Conservation (phyloP, 192 early-diverging fungal species). For the Gigaspora rosea region DNA sequence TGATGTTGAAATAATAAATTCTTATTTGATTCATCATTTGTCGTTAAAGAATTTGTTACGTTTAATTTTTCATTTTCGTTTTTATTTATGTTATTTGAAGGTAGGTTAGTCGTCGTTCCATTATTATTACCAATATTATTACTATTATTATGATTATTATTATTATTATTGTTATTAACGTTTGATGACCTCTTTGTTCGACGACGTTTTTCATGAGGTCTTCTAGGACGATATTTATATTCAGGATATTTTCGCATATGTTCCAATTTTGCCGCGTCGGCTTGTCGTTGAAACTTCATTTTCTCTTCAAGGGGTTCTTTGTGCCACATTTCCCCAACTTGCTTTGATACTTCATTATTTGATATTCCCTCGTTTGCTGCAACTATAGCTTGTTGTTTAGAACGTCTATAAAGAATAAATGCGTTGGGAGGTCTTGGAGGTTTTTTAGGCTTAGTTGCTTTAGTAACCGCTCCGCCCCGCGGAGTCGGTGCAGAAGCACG, state of each 20-base stretch:
- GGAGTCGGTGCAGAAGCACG: conserved; percentile 2
- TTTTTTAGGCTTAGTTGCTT: conserved; percentile 33
- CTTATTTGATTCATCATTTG: not conserved
- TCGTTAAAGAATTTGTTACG: not conserved
- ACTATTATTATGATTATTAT: not conserved
- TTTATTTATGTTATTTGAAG: not conserved
- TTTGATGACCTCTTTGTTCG: conserved; percentile 24
- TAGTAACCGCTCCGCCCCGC: conserved; percentile 17
- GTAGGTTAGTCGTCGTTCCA: not conserved
- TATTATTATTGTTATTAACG: not conserved
- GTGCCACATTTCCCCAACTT: conserved; percentile 40
- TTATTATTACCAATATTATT: not conserved
- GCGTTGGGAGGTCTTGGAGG: conserved; percentile 45
- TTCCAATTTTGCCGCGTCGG: conserved; percentile 33
- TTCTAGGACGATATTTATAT: conserved; percentile 35
- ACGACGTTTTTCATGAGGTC: conserved; percentile 33
- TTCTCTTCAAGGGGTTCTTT: conserved; percentile 32
- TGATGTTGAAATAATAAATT: not conserved
- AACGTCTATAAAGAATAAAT: conserved; percentile 40
- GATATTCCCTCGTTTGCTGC: conserved; percentile 30
- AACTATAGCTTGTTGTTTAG: conserved; percentile 33
- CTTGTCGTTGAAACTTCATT: conserved; percentile 29
- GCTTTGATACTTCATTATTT: conserved; percentile 39
- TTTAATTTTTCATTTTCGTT: not conserved
- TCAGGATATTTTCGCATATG: conserved; percentile 37